Conservation (phyloP, 495 filamentous ascomycete genomes). For the Glutinoglossum americanum region DNA sequence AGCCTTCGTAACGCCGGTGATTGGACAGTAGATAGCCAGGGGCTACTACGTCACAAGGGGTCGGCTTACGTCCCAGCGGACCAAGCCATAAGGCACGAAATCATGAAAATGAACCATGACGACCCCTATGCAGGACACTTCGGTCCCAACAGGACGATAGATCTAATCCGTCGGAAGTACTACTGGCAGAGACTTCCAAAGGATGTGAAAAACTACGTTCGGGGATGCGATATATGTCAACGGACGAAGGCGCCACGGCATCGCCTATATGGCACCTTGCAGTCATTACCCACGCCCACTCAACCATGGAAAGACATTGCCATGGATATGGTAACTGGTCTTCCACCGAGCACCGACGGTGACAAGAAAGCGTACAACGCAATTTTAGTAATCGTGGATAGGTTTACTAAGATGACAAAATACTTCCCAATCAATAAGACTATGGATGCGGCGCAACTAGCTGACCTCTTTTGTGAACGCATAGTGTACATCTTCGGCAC, state of each 20-base stretch:
- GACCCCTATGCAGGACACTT: conserved; percentile 3
- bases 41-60: background rate
- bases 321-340: conserved; percentile 8
- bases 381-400: conserved; percentile 5
- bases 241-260: conserved; percentile 4
- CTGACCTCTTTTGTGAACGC: background rate
- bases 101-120: background rate
- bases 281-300: conserved; percentile 5
- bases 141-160: background rate
- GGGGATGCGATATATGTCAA: conserved; percentile 8
- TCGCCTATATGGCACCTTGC: conserved; percentile 6
- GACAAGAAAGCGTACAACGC: background rate
- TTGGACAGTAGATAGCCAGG: background rate
- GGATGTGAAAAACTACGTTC: conserved; percentile 8
- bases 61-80: background rate
- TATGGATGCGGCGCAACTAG: background rate
- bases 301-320: conserved; percentile 5
- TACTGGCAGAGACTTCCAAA: background rate
- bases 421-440: background rate
- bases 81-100: background rate
- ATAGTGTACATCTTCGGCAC: background rate
- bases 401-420: conserved; percentile 5
- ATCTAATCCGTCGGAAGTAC: background rate
- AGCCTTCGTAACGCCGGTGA: background rate
- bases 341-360: conserved; percentile 1